These are phyloP conservation scores for Erucastrum elatum DNA, from an alignment of 345 rosid species.

Conservation along the genomic window DNA sequence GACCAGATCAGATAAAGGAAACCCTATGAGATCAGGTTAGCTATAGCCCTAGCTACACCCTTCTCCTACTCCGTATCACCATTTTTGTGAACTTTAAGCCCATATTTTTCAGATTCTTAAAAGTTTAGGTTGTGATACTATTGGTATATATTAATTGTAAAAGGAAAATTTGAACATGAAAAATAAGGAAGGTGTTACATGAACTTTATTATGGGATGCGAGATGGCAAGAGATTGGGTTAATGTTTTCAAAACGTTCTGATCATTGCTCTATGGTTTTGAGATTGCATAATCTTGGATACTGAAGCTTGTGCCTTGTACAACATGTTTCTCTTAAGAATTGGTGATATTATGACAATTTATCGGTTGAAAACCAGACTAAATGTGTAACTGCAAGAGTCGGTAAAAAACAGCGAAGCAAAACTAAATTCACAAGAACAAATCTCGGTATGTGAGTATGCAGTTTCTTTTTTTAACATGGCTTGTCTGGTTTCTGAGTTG, in stretches of 20 bases:
- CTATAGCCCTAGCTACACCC: too few relatives aligned
- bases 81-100: too few relatives aligned
- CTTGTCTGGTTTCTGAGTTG: not conserved
- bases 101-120: too few relatives aligned
- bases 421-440: not conserved
- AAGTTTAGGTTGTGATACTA: too few relatives aligned
- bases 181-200: too few relatives aligned
- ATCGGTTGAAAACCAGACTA: not conserved
- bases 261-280: not conserved
- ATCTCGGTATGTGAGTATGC: not conserved
- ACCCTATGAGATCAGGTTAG: too few relatives aligned
- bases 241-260: not conserved
- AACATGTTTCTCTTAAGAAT: not conserved
- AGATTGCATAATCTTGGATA: not conserved
- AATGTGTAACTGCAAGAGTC: not conserved
- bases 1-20: too few relatives aligned
- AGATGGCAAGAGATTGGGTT: not conserved
- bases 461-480: too few relatives aligned
- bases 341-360: not conserved
- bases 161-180: too few relatives aligned
- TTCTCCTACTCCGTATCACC: too few relatives aligned
- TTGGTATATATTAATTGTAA: too few relatives aligned
- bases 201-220: too few relatives aligned
- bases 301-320: not conserved
- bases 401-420: not conserved